These are phyloP conservation scores for Colletotrichum sp. DNA, from an alignment of 2,329 filamentous ascomycete species.

Conservation along the genomic window DNA sequence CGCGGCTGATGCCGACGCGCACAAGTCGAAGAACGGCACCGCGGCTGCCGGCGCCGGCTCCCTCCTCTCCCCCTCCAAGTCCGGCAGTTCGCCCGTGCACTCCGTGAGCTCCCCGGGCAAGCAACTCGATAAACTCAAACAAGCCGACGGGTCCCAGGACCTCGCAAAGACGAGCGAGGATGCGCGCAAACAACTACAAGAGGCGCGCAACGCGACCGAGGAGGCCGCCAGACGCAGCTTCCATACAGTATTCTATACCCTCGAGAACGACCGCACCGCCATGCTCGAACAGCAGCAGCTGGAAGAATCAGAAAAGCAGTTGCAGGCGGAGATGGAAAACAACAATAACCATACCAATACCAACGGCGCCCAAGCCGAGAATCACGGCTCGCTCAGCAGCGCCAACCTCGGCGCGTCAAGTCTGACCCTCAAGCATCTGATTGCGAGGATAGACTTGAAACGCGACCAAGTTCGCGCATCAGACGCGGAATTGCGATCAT, in stretches of 20 bases:
- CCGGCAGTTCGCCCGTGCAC: conserved; percentile 68
- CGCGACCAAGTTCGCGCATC: conserved; percentile 88
- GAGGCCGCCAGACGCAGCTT: conserved; percentile 90
- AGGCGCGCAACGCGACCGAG: conserved; percentile 88
- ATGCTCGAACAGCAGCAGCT: conserved; percentile 98
- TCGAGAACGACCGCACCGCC: conserved; percentile 92
- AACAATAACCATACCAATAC: conserved; percentile 56
- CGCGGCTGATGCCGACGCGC: conserved; percentile 63
- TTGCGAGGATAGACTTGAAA: conserved; percentile 93
- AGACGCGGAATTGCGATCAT: conserved; percentile 85
- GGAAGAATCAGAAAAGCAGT: conserved; percentile 93
- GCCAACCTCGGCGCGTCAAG: conserved; percentile 96
- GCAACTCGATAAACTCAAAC: conserved; percentile 53
- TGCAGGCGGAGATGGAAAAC: conserved; percentile 92
- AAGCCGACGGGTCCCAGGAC: conserved; percentile 50
- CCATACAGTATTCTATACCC: conserved; percentile 90
- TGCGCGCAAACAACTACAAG: conserved; percentile 90
- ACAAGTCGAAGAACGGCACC: conserved; percentile 54
- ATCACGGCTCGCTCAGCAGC: conserved; percentile 88
- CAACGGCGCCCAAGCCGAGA: conserved; percentile 58
- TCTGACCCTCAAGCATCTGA: conserved; percentile 94
- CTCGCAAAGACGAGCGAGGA: conserved; percentile 78
- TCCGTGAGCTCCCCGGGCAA: conserved; percentile 66
- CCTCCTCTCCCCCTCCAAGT: conserved; percentile 72
- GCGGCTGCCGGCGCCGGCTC: conserved; percentile 58